These are phyloP conservation scores for Tulasnella sp. DNA, from an alignment of 768 basidiomycete genomes.

Conservation along the genomic window DNA sequence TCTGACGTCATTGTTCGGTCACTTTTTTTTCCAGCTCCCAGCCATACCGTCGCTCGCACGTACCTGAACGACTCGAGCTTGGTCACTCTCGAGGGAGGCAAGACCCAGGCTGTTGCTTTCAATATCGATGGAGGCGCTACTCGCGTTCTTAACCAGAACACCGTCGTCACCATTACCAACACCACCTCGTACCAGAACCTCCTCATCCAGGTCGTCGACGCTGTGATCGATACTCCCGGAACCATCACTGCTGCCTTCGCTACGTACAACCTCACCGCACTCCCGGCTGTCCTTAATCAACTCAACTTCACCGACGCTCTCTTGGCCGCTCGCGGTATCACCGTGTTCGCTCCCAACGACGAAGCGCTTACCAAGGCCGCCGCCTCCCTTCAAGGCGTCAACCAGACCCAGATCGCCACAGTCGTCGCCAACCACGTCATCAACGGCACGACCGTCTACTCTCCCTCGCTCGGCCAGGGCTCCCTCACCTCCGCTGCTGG, in stretches of 20 bases:
- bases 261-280: slow-evolving; percentile 32
- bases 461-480: slow-evolving; percentile 32
- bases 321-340: slow-evolving; percentile 39
- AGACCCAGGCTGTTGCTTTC: slow-evolving; percentile 46
- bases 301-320: slow-evolving; percentile 31
- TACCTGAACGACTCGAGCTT: slow-evolving; percentile 39
- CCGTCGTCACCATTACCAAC: slow-evolving; percentile 29
- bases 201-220: slow-evolving; percentile 38
- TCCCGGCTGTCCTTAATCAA: slow-evolving; percentile 26
- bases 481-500: slow-evolving; percentile 43
- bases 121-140: slow-evolving; percentile 30
- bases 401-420: slow-evolving; percentile 30
- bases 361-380: slow-evolving; percentile 34
- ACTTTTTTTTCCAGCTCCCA: slow-evolving; percentile 32
- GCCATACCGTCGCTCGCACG: slow-evolving; percentile 52
- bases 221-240: slow-evolving; percentile 43
- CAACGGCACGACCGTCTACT: slow-evolving; percentile 59
- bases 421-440: slow-evolving; percentile 57
- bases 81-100: slow-evolving; percentile 46
- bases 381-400: slow-evolving; percentile 28
- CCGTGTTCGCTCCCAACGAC: slow-evolving; percentile 55
- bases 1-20: neutral
- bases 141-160: slow-evolving; percentile 34
- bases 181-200: slow-evolving; percentile 31
- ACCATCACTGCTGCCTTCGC: slow-evolving; percentile 34